Percentiles rank a stretch among this genome's conserved stretches.
These are phyloP conservation scores for Brassica incana DNA, from an alignment of 345 rosid species.

Conservation along the genomic window DNA sequence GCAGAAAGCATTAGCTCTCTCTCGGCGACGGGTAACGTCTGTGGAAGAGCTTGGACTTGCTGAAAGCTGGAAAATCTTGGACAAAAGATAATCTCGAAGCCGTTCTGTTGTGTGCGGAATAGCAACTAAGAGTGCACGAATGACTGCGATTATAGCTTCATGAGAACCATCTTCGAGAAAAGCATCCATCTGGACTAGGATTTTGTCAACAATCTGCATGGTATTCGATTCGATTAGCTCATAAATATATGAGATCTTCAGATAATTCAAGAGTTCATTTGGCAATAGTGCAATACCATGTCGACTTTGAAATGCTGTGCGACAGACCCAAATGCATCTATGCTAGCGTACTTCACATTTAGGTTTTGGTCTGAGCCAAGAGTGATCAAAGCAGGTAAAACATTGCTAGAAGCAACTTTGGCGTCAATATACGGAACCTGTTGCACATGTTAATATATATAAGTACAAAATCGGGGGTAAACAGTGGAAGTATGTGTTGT, in stretches of 20 bases:
- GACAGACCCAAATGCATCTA: conserved; percentile 95
- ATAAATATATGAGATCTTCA: not conserved
- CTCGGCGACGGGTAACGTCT: conserved; percentile 69
- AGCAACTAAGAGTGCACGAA: conserved; percentile 81
- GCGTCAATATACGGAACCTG: conserved; percentile 83
- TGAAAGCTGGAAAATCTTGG: conserved; percentile 87
- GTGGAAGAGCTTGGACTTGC: conserved; percentile 56
- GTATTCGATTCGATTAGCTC: conserved; percentile 31
- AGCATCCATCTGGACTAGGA: conserved; percentile 98
- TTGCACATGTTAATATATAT: conserved; percentile 23
- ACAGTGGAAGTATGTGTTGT: conserved; percentile 20
- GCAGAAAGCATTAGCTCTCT: conserved; percentile 85
- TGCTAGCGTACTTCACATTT: conserved; percentile 88
- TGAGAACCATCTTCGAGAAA: conserved; percentile 99
- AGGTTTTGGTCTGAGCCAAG: conserved; percentile 96
- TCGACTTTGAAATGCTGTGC: conserved; percentile 94
- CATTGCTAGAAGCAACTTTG: conserved; percentile 78
- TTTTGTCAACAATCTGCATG: conserved; percentile 92
- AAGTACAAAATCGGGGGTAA: not conserved
- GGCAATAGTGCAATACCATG: conserved; percentile 48
- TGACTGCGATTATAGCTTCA: conserved; percentile 89
- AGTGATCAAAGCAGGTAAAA: conserved; percentile 88
- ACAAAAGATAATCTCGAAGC: conserved; percentile 85
- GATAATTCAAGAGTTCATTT: not conserved
- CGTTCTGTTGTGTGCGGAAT: conserved; percentile 90